A percentile compares a stretch with the other conserved stretches of the same genome.
Conservation (phyloP, 2,329 filamentous ascomycete genomes). For the Sarocladium oryzae region DNA sequence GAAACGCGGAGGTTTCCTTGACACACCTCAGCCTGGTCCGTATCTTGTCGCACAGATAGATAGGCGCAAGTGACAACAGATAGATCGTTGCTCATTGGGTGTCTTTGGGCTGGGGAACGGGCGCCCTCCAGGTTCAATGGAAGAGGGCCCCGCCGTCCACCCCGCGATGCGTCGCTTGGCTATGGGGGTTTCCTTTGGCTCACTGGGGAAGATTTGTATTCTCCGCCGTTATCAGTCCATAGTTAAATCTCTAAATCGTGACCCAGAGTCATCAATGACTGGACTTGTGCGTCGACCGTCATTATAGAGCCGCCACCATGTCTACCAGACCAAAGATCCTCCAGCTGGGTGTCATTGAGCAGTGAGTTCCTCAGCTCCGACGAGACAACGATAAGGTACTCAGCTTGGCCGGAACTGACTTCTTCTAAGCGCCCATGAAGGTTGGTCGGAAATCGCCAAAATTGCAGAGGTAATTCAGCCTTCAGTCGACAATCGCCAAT, state of each 20-base stretch:
- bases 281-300: not conserved
- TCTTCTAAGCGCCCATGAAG: conserved; percentile 51
- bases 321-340: conserved; percentile 28
- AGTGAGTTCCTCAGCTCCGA: no score
- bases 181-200: no score
- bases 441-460: conserved; percentile 55
- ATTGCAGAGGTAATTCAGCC: conserved; percentile 62
- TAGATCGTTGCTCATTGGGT: not conserved
- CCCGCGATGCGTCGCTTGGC: conserved; percentile 7
- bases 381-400: no score
- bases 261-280: not conserved
- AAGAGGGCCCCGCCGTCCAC: conserved; percentile 2
- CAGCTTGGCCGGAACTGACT: not conserved
- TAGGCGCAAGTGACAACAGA: not conserved
- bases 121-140: not conserved
- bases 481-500: conserved; percentile 51
- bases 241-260: no score
- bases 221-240: no score
- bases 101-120: not conserved
- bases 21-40: not conserved
- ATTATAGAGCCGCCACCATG: conserved; percentile 16
- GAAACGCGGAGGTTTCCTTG: not conserved
- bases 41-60: not conserved
- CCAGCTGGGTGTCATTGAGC: conserved; percentile 31
- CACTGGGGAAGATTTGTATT: no score